Percentiles rank a stretch among this genome's conserved stretches.
Evolutionary conservation across 2,329 filamentous ascomycete species (phyloP).

Genomic region (Geosmithia flava): DNA sequence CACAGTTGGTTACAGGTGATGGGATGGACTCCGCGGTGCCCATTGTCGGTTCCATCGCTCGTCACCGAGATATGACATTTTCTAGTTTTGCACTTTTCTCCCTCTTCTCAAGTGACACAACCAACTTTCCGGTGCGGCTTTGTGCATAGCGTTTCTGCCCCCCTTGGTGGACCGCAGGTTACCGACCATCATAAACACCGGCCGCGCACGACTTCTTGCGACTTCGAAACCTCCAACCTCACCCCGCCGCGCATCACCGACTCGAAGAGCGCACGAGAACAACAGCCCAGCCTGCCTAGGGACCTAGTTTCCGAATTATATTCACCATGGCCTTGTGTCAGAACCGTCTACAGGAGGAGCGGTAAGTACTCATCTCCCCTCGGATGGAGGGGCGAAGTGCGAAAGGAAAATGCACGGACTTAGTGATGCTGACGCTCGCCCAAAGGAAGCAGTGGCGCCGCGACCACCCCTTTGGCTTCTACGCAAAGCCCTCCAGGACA

Average conservation of each 20-base stretch:
- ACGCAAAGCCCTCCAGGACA: conserved; percentile 75
- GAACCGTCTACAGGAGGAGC: conserved; percentile 78
- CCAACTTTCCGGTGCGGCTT: not conserved
- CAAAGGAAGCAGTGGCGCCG: conserved; percentile 87
- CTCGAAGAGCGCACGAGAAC: not conserved
- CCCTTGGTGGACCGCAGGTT: not conserved
- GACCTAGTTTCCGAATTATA: not conserved
- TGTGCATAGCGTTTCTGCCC: not conserved
- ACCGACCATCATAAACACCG: no score
- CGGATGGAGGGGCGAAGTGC: not conserved
- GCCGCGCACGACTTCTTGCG: not conserved
- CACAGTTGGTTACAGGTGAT: not conserved
- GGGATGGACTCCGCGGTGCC: not conserved
- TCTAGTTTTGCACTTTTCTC: not conserved
- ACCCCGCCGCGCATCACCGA: not conserved
- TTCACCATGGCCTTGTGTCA: conserved; percentile 72
- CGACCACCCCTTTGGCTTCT: conserved; percentile 97
- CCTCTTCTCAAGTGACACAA: not conserved
- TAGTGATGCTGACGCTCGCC: not conserved
- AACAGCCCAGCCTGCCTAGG: not conserved
- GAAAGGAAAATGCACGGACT: not conserved
- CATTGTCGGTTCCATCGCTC: not conserved
- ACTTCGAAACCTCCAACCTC: not conserved
- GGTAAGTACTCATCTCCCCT: conserved; percentile 38
- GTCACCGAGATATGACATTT: not conserved